Conservation (phyloP, 148 eudicot genomes). For the Rhododendron simsii region DNA sequence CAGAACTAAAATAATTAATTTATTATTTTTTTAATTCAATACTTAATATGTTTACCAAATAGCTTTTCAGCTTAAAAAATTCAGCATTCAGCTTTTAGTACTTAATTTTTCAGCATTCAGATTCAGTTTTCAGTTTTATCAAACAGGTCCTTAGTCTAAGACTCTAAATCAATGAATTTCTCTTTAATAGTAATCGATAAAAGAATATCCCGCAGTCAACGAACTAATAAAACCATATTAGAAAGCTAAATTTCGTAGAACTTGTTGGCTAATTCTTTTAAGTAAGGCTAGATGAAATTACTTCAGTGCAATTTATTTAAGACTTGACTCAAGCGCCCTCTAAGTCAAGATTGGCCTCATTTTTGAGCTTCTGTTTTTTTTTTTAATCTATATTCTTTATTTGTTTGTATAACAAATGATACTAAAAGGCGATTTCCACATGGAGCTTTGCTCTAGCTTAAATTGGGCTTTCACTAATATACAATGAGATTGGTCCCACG, state of each 20-base stretch:
- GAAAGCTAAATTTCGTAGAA: background rate
- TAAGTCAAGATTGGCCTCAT: background rate
- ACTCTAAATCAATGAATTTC: background rate
- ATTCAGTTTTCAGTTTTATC: no score
- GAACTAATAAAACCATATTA: background rate
- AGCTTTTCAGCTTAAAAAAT: no score
- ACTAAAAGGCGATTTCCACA: background rate
- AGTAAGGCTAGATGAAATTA: no score
- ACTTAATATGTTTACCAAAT: no score
- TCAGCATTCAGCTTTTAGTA: no score
- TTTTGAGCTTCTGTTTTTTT: background rate
- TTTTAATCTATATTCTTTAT: no score
- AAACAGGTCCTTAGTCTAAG: no score
- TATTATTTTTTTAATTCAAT: no score
- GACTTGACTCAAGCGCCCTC: background rate
- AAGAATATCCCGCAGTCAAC: background rate
- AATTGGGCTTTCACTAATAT: no score
- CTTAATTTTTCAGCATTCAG: no score
- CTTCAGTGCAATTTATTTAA: background rate
- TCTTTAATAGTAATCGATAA: background rate
- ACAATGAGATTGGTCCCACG: no score
- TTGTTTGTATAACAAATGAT: background rate
- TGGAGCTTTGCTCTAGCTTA: background rate
- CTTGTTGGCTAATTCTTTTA: background rate
- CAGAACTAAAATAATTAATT: no score